Base-by-base conservation (phyloP, 2,329 filamentous ascomycete genomes). In the Epichloe hybrida region DNA sequence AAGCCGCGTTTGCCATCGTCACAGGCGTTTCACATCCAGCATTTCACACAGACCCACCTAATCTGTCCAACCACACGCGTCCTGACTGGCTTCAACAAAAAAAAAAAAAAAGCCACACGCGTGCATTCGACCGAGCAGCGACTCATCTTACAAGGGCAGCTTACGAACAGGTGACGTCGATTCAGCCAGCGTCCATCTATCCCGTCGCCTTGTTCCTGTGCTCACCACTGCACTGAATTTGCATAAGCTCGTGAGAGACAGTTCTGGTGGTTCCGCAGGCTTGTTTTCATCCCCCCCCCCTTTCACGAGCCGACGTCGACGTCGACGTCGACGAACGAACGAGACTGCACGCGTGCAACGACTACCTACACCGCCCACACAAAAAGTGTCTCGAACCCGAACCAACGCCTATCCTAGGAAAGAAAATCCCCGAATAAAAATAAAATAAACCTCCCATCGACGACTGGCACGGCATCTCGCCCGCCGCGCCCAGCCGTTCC, bases 401-500 rank as follows among this genome's bases (percentile, higher is more conserved):
- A 40, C 17, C 38, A 20, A 17, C 38, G n/a, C n/a, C 27, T 40
- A 8, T 40, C 38, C 17, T 40, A 20, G 23, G 12, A 42, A 17
- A 17, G 31, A 38, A 23, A 12, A 23, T 1, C 9, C 7, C 5
- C 12, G 17, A 49, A 12, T 38, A 35, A 36, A 43, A 31, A 37
- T 44, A 17, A 45, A 38, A 36, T 11, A 23, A 17, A 42, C 50
- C 50, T 38, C 36, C 48, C 31, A n/a, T 47, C 51, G 44, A 40
- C 45, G 44, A 49, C 44, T 46, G 47, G 51, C 47, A 52, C 46
- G 51, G 44, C 48, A 40, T 56, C 53, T 53, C 31, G 57, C 57
- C 56, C 57, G 59, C 60, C 59, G 53, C 59, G 53, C 52, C 49
- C 58, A 58, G 58, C 61, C 64, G 66, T 61, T 59, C 65, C 72